Base-by-base conservation (phyloP, 2,329 filamentous ascomycete genomes). In the Penicillium psychrosexuale region DNA sequence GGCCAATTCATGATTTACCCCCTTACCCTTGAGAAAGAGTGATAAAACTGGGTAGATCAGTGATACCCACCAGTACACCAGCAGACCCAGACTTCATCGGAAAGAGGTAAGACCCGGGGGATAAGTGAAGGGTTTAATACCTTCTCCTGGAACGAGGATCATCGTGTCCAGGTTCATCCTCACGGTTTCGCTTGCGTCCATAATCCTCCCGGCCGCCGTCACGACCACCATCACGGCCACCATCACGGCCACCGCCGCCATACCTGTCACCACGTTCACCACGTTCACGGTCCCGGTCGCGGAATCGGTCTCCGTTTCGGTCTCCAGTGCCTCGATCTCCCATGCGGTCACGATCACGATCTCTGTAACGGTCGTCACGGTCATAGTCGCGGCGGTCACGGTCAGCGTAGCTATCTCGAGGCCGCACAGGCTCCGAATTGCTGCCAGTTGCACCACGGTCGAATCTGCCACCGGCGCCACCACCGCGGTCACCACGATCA, bases 381-480 rank as follows among this genome's bases (percentile, higher is more conserved):
- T 86, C 84, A 67, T 84, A 49, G 30, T 53, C 77, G 36, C 75
- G 65, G 52, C 78, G 66, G 52, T 76, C 74, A 52, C 75, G 74
- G 55, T 77, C 69, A 39, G 70, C 80, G 74, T 83, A 82, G 64
- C 80, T 80, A 71, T 87, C 84, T 66, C 85, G 76, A 50, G 85
- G 84, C 68, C 88, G 86, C 70, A 94, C 84, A 58, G 90, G 90
- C 72, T 95, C 91, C 74, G 88, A 88, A 76, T 95, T 94, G 77
- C 89, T 89, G 62, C 89, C 89, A 53, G 84, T 87, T 40, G 78
- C 76, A 55, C 82, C 80, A 61, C 84, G 80, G 64, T 81, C 78
- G 63, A 78, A 77, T 57, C 79, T 72, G 52, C 68, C 68, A 57
- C 76, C 77, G 56, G 71, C 68, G 49, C 68, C 68, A 58, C 76